Evolutionary conservation across 1,284 basidiomycete genomes (phyloP).

Genomic region (Singerocomus inundabilis): DNA sequence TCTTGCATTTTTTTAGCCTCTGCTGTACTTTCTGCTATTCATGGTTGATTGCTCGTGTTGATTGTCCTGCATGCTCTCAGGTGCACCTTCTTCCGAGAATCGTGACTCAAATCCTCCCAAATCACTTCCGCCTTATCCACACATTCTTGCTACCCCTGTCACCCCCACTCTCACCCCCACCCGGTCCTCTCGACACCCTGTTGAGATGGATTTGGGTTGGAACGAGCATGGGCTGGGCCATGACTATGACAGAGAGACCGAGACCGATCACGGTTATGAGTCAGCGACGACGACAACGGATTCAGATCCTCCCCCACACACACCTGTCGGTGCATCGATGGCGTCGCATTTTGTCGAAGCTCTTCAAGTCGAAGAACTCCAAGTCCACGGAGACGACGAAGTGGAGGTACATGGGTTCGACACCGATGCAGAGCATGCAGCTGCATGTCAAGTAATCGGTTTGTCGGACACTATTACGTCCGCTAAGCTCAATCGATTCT

Average conservation of each 20-base stretch:
- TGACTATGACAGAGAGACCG: slow-evolving; percentile 25
- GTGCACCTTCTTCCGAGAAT: slow-evolving; percentile 14
- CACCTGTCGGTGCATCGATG: slow-evolving; percentile 21
- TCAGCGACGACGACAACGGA: slow-evolving; percentile 32
- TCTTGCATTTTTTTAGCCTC: slow-evolving; percentile 8
- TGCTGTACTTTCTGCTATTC: not conserved
- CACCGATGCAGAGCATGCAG: slow-evolving; percentile 5
- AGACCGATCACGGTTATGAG: slow-evolving; percentile 28
- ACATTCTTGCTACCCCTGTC: slow-evolving; percentile 1
- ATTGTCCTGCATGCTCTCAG: slow-evolving; percentile 9
- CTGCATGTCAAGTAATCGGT: not conserved
- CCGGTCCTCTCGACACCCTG: not conserved
- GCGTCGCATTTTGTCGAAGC: slow-evolving; percentile 6
- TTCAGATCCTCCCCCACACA: slow-evolving; percentile 29
- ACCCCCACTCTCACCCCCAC: slow-evolving; percentile 1
- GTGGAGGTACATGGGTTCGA: slow-evolving; percentile 13
- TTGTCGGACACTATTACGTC: slow-evolving; percentile 18
- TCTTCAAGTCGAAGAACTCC: too few species aligned
- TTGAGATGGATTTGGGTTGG: slow-evolving; percentile 2
- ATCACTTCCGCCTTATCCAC: slow-evolving; percentile 1
- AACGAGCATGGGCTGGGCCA: slow-evolving; percentile 5
- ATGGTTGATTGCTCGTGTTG: slow-evolving; percentile 2
- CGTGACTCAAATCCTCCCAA: slow-evolving; percentile 13
- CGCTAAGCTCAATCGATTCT: slow-evolving; percentile 15
- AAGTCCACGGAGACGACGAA: slow-evolving; percentile 18